Evolutionary conservation across 208 protist species (phyloP), one percentile per base, ranked within the genome.

Genomic region (Leishmania martiniquensis): DNA sequence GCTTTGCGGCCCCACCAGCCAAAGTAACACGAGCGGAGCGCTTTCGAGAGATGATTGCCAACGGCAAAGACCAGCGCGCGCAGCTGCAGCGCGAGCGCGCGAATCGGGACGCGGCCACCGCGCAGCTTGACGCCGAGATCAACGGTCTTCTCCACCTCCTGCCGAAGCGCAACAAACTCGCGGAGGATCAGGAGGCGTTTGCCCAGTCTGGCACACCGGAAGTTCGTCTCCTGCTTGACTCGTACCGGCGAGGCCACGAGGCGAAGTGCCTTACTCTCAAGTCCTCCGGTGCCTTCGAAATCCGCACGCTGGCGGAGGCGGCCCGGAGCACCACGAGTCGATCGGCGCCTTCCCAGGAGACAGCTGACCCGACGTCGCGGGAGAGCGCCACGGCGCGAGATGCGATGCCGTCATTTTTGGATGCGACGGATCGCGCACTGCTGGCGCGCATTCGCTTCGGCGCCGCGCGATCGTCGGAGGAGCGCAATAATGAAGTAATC

Each of bases 131-230:
- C 63, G 82, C 80, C 55, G 91, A 87, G 72, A 89, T 97, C 76
- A 88, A 91, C 68, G 57, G 37, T 4, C 83, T 97, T 34, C 76
- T 91, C 72, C 93, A 95, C 75, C 80, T 97, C 5, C 76, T 97
- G 52, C 86, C 89, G 42, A 83, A 77, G 39, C 88, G 93, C 17
- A 84, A 95, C 72, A 91, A 89, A 52, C 71, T 78, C 37, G 72
- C 85, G 72, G 91, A 97, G 83, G 91, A 94, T 75, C 82, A 75
- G 72, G 84, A 87, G 45, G 85, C 80, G 6, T 95, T 97, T 63
- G 70, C 81, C 55, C 71, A 71, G 39, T 83, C 78, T 29, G 91
- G 91, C 52, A 94, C 84, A 12, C 84, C 91, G 12, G 81, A 92
- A 78, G 86, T 97, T 74, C 86, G 88, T 2, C 87, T 72, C 10